A percentile compares a stretch with the other conserved stretches of the same genome.
Evolutionary conservation across 306 rosid species (phyloP).

Genomic region (Albizia julibrissin): DNA sequence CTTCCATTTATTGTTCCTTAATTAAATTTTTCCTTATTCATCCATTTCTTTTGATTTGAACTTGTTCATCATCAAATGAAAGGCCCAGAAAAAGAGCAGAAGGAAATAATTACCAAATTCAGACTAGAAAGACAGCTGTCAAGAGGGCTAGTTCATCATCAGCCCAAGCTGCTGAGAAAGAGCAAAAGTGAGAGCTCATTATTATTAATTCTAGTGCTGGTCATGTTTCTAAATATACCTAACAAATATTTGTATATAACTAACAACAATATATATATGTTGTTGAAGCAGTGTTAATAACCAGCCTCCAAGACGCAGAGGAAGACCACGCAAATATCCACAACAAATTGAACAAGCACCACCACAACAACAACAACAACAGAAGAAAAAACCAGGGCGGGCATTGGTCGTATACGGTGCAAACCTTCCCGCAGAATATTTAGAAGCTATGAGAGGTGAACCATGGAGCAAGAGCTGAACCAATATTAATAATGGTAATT

Average conservation of each 20-base stretch:
- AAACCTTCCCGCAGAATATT: background rate
- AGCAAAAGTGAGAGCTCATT: background rate
- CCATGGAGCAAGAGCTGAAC: too few relatives aligned
- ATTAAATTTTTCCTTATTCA: too few relatives aligned
- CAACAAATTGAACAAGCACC: too few relatives aligned
- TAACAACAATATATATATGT: too few relatives aligned
- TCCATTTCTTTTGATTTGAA: background rate
- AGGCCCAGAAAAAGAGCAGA: background rate
- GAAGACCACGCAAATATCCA: background rate
- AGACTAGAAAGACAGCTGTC: background rate
- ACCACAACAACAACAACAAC: too few relatives aligned
- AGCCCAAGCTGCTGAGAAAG: background rate
- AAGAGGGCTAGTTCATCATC: background rate
- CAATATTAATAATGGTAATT: too few relatives aligned
- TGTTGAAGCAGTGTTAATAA: constrained; percentile 7
- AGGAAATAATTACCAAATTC: too few relatives aligned
- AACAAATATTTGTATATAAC: background rate
- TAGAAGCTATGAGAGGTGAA: background rate
- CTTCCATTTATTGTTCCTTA: too few relatives aligned
- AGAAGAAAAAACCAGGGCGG: background rate
- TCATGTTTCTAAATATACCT: background rate
- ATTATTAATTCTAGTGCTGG: background rate
- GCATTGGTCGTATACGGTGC: background rate
- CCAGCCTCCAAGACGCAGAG: background rate
- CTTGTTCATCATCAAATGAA: background rate